Conservation (phyloP, 2,329 filamentous ascomycete genomes). For the Spiromastix sp. region DNA sequence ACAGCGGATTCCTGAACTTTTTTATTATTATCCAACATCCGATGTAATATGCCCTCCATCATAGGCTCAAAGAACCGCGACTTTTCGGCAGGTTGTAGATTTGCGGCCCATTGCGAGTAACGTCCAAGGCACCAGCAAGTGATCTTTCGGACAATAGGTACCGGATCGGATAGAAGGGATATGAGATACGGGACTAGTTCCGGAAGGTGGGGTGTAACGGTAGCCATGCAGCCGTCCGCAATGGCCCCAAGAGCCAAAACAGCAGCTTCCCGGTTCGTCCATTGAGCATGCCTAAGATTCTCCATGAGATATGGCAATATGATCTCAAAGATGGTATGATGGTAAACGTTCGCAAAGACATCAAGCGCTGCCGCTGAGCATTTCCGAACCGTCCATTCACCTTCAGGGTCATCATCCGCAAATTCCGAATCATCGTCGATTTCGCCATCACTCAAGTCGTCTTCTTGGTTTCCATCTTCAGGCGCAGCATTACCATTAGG, state of each 20-base stretch:
- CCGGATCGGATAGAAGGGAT: constrained; percentile 68
- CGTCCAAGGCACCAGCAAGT: constrained; percentile 95
- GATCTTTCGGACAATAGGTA: constrained; percentile 89
- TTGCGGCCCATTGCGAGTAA: constrained; percentile 86
- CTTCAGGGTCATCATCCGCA: constrained; percentile 64
- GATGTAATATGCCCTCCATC: constrained; percentile 89
- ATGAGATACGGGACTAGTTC: constrained; percentile 87
- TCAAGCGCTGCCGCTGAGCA: constrained; percentile 94
- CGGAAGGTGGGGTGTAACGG: constrained; percentile 80
- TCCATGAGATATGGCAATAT: constrained; percentile 87
- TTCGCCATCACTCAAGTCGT: constrained; percentile 79
- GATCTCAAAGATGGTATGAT: constrained; percentile 75
- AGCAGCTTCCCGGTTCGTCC: constrained; percentile 86
- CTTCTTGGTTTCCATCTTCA: constrained; percentile 51
- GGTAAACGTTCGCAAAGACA: constrained; percentile 85
- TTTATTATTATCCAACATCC: constrained; percentile 97
- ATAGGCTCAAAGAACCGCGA: constrained; percentile 81
- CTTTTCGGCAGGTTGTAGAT: constrained; percentile 58
- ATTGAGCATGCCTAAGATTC: constrained; percentile 79
- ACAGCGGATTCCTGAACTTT: constrained; percentile 94
- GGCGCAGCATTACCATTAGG: constrained; percentile 34
- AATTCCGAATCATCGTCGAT: constrained; percentile 63
- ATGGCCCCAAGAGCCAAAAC: constrained; percentile 91
- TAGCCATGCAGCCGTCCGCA: constrained; percentile 84
- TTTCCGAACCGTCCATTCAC: constrained; percentile 90